These are phyloP conservation scores for Plasmodiophora brassicae DNA, from an alignment of 208 protist genomes.

Conservation along the genomic window DNA sequence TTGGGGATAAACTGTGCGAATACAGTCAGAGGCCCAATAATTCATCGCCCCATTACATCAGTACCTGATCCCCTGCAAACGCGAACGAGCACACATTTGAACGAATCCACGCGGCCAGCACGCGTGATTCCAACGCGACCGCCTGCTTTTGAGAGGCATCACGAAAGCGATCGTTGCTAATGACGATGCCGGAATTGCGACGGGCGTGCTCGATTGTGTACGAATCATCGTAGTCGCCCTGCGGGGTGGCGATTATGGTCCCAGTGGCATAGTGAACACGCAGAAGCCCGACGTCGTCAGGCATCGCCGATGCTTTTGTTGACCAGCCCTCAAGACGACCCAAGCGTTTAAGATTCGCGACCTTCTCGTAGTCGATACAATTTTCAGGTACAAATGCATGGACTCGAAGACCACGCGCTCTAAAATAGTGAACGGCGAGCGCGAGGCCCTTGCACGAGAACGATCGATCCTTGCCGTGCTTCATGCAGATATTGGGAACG, in stretches of 20 bases:
- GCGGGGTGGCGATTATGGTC: background rate
- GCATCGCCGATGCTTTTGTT: background rate
- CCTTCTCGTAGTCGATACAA: background rate
- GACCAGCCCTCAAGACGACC: background rate
- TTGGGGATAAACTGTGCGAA: background rate
- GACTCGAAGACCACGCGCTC: background rate
- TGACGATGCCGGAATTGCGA: background rate
- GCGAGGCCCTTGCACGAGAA: background rate
- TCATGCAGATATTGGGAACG: background rate
- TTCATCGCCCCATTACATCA: no score
- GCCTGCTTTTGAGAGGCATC: background rate
- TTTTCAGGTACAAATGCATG: background rate
- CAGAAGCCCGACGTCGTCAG: background rate
- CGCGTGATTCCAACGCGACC: background rate
- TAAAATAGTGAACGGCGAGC: background rate
- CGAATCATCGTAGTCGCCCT: background rate
- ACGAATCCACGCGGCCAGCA: background rate
- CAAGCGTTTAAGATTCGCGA: background rate
- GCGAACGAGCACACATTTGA: background rate
- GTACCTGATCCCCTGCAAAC: background rate
- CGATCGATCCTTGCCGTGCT: background rate
- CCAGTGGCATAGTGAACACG: background rate
- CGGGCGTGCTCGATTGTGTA: background rate
- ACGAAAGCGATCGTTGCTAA: background rate
- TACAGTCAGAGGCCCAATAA: no score